phyloP scores from a whole-genome alignment of 208 protist genomes.

The Phytomonas serpens region DNA sequence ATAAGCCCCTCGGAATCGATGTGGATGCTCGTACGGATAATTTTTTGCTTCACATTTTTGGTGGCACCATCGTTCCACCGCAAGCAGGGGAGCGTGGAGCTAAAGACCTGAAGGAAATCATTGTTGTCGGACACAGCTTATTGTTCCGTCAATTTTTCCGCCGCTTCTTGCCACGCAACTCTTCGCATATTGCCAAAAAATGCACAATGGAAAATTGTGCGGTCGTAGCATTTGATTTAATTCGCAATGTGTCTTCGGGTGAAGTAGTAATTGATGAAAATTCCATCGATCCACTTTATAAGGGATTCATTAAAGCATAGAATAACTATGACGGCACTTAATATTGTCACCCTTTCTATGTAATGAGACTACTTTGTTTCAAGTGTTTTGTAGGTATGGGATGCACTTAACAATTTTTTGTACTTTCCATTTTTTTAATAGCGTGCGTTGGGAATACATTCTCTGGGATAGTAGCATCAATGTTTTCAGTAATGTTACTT shows the following conservation, averaged over 20 bases:
- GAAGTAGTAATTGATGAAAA: conserved; percentile 68
- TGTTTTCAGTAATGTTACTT: not conserved
- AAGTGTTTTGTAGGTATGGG: not conserved
- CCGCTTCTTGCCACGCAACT: conserved; percentile 70
- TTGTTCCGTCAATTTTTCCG: conserved; percentile 87
- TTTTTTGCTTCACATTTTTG: conserved; percentile 70
- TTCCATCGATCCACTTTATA: conserved; percentile 63
- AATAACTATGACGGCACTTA: not conserved
- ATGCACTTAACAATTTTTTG: not conserved
- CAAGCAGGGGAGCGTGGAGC: conserved; percentile 4
- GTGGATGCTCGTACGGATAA: conserved; percentile 78
- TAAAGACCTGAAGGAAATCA: conserved; percentile 58
- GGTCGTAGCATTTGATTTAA: conserved; percentile 75
- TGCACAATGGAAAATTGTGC: conserved; percentile 88
- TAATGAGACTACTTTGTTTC: not conserved
- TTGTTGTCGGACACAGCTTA: conserved; percentile 88
- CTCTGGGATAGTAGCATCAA: not conserved
- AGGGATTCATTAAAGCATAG: conserved; percentile 45
- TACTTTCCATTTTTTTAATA: not conserved
- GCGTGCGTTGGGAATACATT: not conserved
- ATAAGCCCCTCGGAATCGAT: conserved; percentile 53
- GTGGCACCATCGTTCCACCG: conserved; percentile 19
- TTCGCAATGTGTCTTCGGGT: conserved; percentile 43
- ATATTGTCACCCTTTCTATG: conserved; percentile 10
- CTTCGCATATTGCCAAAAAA: conserved; percentile 57